Evolutionary conservation across 139 green algal species (phyloP).

Genomic region (Chlamydomonas incerta): DNA sequence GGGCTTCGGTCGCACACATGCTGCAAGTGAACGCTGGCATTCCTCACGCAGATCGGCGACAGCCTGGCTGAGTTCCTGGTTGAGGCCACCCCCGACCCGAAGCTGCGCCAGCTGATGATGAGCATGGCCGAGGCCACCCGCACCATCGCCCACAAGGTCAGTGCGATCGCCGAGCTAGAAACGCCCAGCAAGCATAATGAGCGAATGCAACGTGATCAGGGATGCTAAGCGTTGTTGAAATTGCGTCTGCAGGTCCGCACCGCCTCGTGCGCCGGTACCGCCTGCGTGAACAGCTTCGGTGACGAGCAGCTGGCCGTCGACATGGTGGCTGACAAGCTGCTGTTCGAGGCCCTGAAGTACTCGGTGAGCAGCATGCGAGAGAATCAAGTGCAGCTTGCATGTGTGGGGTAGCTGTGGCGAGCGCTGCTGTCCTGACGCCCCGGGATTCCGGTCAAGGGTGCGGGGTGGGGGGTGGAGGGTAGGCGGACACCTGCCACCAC

Average conservation of each 20-base stretch:
- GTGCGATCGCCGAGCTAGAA: neutral
- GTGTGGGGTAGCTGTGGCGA: no score
- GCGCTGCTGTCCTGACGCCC: no score
- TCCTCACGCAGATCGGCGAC: conserved; percentile 82
- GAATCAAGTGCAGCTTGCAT: no score
- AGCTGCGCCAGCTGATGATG: conserved; percentile 94
- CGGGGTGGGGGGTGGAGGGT: no score
- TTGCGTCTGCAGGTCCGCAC: conserved; percentile 80
- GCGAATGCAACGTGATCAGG: neutral
- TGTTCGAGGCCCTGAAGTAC: conserved; percentile 93
- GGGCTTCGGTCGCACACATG: no score
- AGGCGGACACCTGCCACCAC: no score
- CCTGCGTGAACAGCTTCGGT: conserved; percentile 95
- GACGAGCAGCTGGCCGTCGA: conserved; percentile 96
- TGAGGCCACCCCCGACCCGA: conserved; percentile 83
- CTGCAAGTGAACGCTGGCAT: no score
- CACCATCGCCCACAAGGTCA: conserved; percentile 96
- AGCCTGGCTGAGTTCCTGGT: conserved; percentile 94
- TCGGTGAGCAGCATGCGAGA: conserved; percentile 69
- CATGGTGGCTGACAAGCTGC: conserved; percentile 94
- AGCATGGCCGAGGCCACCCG: conserved; percentile 90
- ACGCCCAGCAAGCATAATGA: neutral
- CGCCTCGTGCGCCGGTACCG: conserved; percentile 87
- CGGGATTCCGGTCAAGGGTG: no score
- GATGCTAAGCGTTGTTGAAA: neutral